Percentiles rank a stretch among this genome's conserved stretches.
These are phyloP conservation scores for Botrytis fragariae DNA, from an alignment of 2,329 filamentous ascomycete species.

Conservation along the genomic window DNA sequence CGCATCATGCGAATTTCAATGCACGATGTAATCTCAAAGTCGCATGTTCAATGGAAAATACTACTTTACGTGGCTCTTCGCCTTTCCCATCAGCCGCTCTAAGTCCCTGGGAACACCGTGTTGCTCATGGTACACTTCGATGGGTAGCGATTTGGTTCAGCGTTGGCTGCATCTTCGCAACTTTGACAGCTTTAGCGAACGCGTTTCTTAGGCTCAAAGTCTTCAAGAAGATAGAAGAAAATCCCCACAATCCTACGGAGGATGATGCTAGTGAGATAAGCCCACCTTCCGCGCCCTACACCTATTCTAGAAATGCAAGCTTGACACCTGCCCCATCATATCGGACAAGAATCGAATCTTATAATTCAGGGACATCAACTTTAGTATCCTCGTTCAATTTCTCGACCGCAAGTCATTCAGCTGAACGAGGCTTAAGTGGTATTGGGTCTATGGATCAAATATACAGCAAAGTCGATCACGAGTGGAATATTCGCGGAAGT, in stretches of 20 bases:
- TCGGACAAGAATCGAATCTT: constrained; percentile 15
- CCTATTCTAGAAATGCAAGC: constrained; percentile 1
- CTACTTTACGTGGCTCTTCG: constrained; percentile 22
- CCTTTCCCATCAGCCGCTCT: neutral
- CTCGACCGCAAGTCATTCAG: neutral
- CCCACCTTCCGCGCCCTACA: constrained; percentile 1
- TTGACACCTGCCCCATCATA: constrained; percentile 13
- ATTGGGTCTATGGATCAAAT: constrained; percentile 12
- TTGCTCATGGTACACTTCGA: constrained; percentile 16
- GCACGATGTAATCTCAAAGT: constrained; percentile 35
- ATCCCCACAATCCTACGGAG: neutral
- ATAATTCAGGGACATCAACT: neutral
- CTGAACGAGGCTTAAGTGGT: neutral
- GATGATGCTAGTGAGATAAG: neutral
- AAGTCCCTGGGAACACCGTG: constrained; percentile 14
- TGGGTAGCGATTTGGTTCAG: constrained; percentile 21
- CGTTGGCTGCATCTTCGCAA: neutral
- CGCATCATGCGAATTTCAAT: constrained; percentile 33
- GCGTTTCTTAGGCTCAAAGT: constrained; percentile 17
- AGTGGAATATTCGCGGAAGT: neutral
- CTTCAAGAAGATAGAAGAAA: constrained; percentile 5
- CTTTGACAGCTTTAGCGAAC: constrained; percentile 10
- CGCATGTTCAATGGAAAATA: constrained; percentile 38
- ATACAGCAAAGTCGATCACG: constrained; percentile 3
- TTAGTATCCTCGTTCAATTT: neutral